Conservation (phyloP, 1,284 basidiomycete species). For the Apiotrichum sp. region DNA sequence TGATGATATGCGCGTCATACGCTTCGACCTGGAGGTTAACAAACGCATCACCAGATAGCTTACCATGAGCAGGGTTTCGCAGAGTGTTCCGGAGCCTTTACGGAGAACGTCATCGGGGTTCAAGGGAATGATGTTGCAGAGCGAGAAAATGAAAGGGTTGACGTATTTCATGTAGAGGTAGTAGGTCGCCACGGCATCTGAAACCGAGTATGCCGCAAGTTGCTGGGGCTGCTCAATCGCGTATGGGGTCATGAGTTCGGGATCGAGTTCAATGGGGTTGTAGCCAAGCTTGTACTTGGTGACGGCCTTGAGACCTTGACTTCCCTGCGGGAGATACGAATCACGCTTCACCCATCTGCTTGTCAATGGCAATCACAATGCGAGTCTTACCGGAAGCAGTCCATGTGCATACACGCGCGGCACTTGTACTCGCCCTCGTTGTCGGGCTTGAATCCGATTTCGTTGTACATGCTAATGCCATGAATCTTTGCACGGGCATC, state of each 20-base stretch:
- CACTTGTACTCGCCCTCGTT: slow-evolving; percentile 94
- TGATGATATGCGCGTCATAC: slow-evolving; percentile 83
- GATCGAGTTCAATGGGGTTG: slow-evolving; percentile 94
- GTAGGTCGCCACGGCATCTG: slow-evolving; percentile 98
- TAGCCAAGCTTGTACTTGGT: slow-evolving; percentile 96
- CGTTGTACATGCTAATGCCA: slow-evolving; percentile 93
- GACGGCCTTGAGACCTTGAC: slow-evolving; percentile 96
- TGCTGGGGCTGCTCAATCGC: slow-evolving; percentile 93
- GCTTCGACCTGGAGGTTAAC: slow-evolving; percentile 75
- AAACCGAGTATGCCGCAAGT: slow-evolving; percentile 96
- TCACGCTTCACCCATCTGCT: slow-evolving; percentile 91
- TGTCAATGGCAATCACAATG: background rate
- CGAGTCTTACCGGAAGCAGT: slow-evolving; percentile 71
- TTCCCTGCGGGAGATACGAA: slow-evolving; percentile 98
- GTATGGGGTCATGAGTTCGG: slow-evolving; percentile 99
- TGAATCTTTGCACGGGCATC: slow-evolving; percentile 77
- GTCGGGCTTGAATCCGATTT: slow-evolving; percentile 89
- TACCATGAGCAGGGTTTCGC: slow-evolving; percentile 98
- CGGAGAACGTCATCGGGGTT: slow-evolving; percentile 94
- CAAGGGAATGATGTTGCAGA: slow-evolving; percentile 98
- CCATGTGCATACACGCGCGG: slow-evolving; percentile 92
- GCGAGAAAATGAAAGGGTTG: slow-evolving; percentile 97
- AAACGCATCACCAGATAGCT: slow-evolving; percentile 22
- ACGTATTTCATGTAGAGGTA: slow-evolving; percentile 99
- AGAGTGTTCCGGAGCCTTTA: slow-evolving; percentile 93